Evolutionary conservation across 2,329 filamentous ascomycete species (phyloP).

Genomic region (Tolypocladium inflatum): DNA sequence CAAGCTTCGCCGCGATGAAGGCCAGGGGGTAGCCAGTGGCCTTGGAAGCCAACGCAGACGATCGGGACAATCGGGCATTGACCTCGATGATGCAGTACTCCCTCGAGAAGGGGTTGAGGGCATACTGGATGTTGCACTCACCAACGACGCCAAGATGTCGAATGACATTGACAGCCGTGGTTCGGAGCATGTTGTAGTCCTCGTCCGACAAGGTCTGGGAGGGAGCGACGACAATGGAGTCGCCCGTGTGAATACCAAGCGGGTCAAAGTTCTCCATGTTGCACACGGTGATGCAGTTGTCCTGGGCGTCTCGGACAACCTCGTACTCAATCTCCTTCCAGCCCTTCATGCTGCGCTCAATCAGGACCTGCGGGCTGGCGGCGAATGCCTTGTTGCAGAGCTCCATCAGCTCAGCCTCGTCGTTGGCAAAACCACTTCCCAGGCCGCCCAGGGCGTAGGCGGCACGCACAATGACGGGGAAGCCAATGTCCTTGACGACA

Average conservation of each 20-base stretch:
- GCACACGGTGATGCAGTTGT: constrained; percentile 99
- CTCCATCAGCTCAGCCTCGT: constrained; percentile 71
- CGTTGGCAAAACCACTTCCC: constrained; percentile 89
- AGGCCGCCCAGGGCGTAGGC: constrained; percentile 93
- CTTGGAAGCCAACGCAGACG: constrained; percentile 91
- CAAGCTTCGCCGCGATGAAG: constrained; percentile 94
- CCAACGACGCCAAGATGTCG: constrained; percentile 94
- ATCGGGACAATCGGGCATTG: constrained; percentile 91
- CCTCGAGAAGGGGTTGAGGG: constrained; percentile 84
- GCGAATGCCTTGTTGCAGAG: constrained; percentile 94
- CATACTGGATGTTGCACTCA: constrained; percentile 99
- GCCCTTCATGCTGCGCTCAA: constrained; percentile 98
- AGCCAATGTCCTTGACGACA: constrained; percentile 87
- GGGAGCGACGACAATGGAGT: constrained; percentile 95
- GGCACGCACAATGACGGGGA: constrained; percentile 92
- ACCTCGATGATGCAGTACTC: constrained; percentile 99
- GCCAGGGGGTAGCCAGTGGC: constrained; percentile 93
- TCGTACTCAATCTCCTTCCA: constrained; percentile 99
- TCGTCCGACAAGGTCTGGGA: constrained; percentile 95
- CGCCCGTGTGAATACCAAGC: constrained; percentile 93
- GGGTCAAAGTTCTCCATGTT: constrained; percentile 99
- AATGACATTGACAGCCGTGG: constrained; percentile 94
- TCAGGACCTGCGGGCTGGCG: constrained; percentile 88
- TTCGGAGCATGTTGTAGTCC: constrained; percentile 98
- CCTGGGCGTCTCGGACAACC: constrained; percentile 86